Conservation (phyloP, 2,329 filamentous ascomycete species). For the Colletotrichum cuscutae region DNA sequence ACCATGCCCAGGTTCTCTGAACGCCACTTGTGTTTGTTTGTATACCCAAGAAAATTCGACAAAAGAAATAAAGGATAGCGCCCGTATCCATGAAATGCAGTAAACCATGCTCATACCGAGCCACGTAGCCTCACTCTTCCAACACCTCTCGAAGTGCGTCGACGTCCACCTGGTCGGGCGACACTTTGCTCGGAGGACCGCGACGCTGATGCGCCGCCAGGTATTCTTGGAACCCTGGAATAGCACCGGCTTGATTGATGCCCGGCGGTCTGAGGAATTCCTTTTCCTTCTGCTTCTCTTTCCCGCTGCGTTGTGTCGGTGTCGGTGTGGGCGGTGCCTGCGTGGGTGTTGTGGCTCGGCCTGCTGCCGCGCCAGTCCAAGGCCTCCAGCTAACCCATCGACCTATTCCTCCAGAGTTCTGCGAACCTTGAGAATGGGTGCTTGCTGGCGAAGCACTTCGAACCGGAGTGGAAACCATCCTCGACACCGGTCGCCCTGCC, state of each 20-base stretch:
- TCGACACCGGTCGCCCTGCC: slow-evolving; percentile 48
- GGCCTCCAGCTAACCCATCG: slow-evolving; percentile 61
- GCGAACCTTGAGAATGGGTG: slow-evolving; percentile 40
- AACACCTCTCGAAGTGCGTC: slow-evolving; percentile 71
- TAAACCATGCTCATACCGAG: not conserved
- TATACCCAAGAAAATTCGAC: not conserved
- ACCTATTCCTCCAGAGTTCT: slow-evolving; percentile 45
- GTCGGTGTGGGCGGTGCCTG: slow-evolving; percentile 37
- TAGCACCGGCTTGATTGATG: slow-evolving; percentile 81
- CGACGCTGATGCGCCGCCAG: slow-evolving; percentile 61
- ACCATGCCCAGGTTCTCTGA: slow-evolving; percentile 12
- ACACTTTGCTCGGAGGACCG: slow-evolving; percentile 65
- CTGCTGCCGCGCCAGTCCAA: slow-evolving; percentile 47
- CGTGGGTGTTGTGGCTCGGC: slow-evolving; percentile 13
- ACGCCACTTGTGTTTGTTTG: slow-evolving; percentile 7
- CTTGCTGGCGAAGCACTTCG: slow-evolving; percentile 42
- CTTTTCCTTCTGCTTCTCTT: slow-evolving; percentile 41
- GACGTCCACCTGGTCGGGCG: slow-evolving; percentile 66
- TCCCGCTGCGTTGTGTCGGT: slow-evolving; percentile 23
- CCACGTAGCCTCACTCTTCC: slow-evolving; percentile 42
- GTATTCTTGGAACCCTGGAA: slow-evolving; percentile 76
- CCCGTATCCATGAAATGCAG: not conserved
- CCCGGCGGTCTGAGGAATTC: slow-evolving; percentile 68
- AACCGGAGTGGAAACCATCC: slow-evolving; percentile 44
- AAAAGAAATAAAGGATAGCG: not conserved